Evolutionary conservation across 257 asterid species (phyloP).

Genomic region (Catharanthus roseus): DNA sequence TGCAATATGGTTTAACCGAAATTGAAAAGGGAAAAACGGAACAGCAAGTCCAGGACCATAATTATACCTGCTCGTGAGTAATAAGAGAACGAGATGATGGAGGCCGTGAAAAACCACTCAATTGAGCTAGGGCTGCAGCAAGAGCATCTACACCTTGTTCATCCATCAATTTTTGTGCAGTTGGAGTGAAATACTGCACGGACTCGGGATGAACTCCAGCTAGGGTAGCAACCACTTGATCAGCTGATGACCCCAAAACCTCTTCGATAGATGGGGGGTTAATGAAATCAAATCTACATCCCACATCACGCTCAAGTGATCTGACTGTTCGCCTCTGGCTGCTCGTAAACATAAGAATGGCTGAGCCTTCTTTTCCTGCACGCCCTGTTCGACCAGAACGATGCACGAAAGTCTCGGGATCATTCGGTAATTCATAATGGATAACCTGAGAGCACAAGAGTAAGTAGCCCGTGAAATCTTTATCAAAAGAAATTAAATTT

Average conservation of each 20-base stretch:
- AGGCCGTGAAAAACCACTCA: conserved; percentile 49
- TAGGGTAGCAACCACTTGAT: conserved; percentile 42
- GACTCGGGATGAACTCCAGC: conserved; percentile 46
- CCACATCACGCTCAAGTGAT: conserved; percentile 76
- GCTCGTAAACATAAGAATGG: conserved; percentile 66
- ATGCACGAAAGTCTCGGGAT: conserved; percentile 94
- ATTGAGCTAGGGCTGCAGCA: conserved; percentile 48
- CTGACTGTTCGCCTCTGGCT: conserved; percentile 73
- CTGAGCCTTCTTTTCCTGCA: conserved; percentile 74
- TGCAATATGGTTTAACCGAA: not conserved
- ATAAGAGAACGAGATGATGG: conserved; percentile 51
- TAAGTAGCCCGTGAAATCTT: not conserved
- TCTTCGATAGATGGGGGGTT: conserved; percentile 71
- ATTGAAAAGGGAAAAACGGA: not conserved
- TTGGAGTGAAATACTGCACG: conserved; percentile 36
- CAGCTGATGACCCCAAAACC: conserved; percentile 76
- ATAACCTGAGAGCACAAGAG: conserved; percentile 44
- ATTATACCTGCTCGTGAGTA: conserved; percentile 42
- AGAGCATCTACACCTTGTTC: conserved; percentile 38
- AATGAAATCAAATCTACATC: conserved; percentile 64
- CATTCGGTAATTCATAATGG: conserved; percentile 96
- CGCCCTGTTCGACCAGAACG: conserved; percentile 99
- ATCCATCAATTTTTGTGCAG: conserved; percentile 42
- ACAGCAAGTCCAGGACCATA: conserved; percentile 3
- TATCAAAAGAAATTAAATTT: not conserved